Percentiles rank a stretch among this genome's conserved stretches.
These are phyloP conservation scores for Neonectria sp. DNA, from an alignment of 2,329 filamentous ascomycete species.

Conservation along the genomic window DNA sequence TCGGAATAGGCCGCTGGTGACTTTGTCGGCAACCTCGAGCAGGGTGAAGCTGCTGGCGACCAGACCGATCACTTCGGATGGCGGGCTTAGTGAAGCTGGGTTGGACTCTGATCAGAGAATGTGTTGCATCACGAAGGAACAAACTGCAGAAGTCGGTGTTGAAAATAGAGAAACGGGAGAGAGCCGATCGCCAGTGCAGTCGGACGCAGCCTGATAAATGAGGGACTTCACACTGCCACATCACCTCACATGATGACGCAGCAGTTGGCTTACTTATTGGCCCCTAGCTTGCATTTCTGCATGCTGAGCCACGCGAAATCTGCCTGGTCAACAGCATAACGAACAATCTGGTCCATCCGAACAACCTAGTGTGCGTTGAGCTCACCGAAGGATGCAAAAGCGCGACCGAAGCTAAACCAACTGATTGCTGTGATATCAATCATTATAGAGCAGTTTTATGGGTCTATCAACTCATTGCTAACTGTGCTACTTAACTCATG, in stretches of 20 bases:
- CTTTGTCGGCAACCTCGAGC: neutral
- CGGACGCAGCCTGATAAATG: neutral
- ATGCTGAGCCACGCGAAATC: neutral
- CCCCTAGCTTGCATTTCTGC: neutral
- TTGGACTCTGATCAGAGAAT: too few species aligned
- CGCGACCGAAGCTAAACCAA: too few species aligned
- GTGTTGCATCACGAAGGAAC: neutral
- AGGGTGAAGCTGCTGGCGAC: slow-evolving; percentile 1
- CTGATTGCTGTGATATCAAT: too few species aligned
- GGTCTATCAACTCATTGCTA: too few species aligned
- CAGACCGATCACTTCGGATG: slow-evolving; percentile 2
- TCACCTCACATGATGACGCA: neutral
- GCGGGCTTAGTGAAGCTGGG: neutral
- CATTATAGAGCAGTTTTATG: too few species aligned
- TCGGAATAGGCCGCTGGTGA: neutral
- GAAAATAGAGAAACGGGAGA: neutral
- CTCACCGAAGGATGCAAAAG: too few species aligned
- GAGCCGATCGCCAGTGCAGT: neutral
- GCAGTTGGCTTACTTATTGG: neutral
- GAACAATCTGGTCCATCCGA: too few species aligned
- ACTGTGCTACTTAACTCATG: too few species aligned
- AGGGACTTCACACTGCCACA: neutral
- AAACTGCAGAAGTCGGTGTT: neutral
- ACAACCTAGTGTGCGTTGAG: too few species aligned
- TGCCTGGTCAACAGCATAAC: neutral